A percentile compares a stretch with the other conserved stretches of the same genome.
phyloP scores from a whole-genome alignment of 805 yeast species.

The Ogataea nonfermentans region DNA sequence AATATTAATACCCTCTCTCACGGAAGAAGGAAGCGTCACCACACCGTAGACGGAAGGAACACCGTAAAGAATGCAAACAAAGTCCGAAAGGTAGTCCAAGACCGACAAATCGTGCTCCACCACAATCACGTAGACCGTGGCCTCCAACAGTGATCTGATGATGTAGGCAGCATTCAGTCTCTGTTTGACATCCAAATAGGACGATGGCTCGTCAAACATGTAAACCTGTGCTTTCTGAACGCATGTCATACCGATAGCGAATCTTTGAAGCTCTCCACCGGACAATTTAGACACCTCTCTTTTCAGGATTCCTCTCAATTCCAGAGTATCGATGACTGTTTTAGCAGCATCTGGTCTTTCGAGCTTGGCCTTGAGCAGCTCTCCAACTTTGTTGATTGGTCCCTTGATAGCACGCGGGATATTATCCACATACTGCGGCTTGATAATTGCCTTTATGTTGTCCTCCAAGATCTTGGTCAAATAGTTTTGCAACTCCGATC shows the following conservation, averaged over 20 bases:
- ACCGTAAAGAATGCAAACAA: slow-evolving; percentile 94
- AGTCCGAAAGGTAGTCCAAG: slow-evolving; percentile 94
- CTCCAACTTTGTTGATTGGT: slow-evolving; percentile 82
- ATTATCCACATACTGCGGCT: slow-evolving; percentile 98
- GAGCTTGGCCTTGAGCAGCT: slow-evolving; percentile 69
- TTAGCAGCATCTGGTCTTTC: slow-evolving; percentile 72
- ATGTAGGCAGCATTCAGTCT: slow-evolving; percentile 96
- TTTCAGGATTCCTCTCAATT: slow-evolving; percentile 68
- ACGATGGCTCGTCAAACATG: slow-evolving; percentile 99
- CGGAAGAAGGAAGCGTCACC: slow-evolving; percentile 93
- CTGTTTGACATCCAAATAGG: slow-evolving; percentile 97
- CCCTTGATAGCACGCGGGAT: slow-evolving; percentile 95
- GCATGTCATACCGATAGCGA: slow-evolving; percentile 96
- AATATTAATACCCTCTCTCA: slow-evolving; percentile 98
- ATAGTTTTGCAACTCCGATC: slow-evolving; percentile 94
- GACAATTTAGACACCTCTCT: slow-evolving; percentile 90
- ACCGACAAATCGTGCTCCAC: slow-evolving; percentile 99
- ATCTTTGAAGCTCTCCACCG: slow-evolving; percentile 99
- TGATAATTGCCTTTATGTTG: slow-evolving; percentile 91
- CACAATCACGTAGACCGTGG: slow-evolving; percentile 84
- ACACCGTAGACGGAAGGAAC: slow-evolving; percentile 99
- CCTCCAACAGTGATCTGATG: slow-evolving; percentile 78
- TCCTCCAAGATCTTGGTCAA: slow-evolving; percentile 94
- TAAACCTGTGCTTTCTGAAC: slow-evolving; percentile 93
- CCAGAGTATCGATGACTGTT: slow-evolving; percentile 64